Conservation (phyloP, 2,329 filamentous ascomycete species). For the Mycogone perniciosa region DNA sequence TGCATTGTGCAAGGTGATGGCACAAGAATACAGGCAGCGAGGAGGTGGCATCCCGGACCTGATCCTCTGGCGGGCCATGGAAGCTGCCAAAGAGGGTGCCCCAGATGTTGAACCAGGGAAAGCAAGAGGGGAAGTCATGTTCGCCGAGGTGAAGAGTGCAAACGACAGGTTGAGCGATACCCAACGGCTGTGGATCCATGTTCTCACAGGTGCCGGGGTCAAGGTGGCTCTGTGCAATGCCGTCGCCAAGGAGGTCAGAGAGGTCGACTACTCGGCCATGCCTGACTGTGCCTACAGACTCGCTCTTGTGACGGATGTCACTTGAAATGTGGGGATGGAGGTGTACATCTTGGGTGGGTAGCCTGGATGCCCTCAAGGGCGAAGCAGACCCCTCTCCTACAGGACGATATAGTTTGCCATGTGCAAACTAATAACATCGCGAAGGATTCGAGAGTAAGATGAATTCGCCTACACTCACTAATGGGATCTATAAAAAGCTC, state of each 20-base stretch:
- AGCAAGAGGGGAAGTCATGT: conserved; percentile 59
- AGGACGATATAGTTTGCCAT: neutral
- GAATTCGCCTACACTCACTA: neutral
- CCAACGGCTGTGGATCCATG: conserved; percentile 94
- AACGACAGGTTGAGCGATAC: conserved; percentile 95
- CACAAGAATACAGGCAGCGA: conserved; percentile 84
- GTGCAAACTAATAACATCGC: too few relatives aligned
- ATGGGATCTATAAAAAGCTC: neutral
- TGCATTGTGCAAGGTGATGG: conserved; percentile 85
- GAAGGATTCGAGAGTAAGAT: neutral
- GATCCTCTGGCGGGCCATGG: conserved; percentile 66
- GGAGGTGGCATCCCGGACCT: conserved; percentile 88
- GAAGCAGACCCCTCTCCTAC: neutral
- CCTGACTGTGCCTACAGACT: neutral
- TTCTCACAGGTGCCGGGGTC: conserved; percentile 77
- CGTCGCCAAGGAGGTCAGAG: conserved; percentile 45
- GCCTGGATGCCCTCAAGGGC: too few relatives aligned
- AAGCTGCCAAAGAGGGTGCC: conserved; percentile 16
- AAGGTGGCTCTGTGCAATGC: conserved; percentile 74
- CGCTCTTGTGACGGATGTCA: conserved; percentile 1
- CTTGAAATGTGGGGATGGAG: conserved; percentile 1
- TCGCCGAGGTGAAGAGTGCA: conserved; percentile 72
- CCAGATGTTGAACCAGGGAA: conserved; percentile 22
- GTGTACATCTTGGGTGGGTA: neutral
- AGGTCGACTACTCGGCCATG: conserved; percentile 28